Base-by-base conservation (phyloP, 345 rosid species). In the Arabis hirsuta region DNA sequence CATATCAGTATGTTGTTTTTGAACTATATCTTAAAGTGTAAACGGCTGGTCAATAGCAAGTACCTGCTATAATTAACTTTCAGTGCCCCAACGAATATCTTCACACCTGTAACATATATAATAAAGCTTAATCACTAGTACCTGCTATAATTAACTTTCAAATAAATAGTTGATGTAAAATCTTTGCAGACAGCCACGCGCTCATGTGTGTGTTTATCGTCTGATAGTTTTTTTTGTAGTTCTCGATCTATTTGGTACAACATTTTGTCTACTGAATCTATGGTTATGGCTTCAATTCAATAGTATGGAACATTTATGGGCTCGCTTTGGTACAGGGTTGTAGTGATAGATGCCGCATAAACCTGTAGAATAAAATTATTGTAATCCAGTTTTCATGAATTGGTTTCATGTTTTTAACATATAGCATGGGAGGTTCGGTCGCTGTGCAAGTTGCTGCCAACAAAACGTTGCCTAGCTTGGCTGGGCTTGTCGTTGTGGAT, bases 361-460 rank as follows among this genome's bases (percentile, higher is more conserved):
- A 12, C 26, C 7, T 58, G 53, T 62, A 46, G 31, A 6, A 12
- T 20, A 47, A 48, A 53, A 64, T 12, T 55, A 11, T 13, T 11
- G 4, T 34, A 7, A 41, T 62, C 43, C n/a, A 55, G 13, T 36
- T 51, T 47, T 63, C 32, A 5, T 69, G 22, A 55, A 9, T 29
- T 56, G 55, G 20, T 65, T 71, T 55, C 19, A 12, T 57, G 32
- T 9, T 57, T 55, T 74, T 51, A 32, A 42, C 72, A 67, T 65
- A 46, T 81, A 95, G 99, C 82, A 91, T 95, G 97, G 99, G 99
- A 65, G 99, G 97, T 24, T 91, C 99, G 6, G 91, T 95, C 10
- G 96, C 96, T 47, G 88, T 95, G 48, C 97, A 95, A 74, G 87
- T 95, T 69, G 96, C 99, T 66, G 96, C 97, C n/a, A 87, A 76